Base-by-base conservation (phyloP, 2,329 filamentous ascomycete genomes). In the Aspergillus sergii region DNA sequence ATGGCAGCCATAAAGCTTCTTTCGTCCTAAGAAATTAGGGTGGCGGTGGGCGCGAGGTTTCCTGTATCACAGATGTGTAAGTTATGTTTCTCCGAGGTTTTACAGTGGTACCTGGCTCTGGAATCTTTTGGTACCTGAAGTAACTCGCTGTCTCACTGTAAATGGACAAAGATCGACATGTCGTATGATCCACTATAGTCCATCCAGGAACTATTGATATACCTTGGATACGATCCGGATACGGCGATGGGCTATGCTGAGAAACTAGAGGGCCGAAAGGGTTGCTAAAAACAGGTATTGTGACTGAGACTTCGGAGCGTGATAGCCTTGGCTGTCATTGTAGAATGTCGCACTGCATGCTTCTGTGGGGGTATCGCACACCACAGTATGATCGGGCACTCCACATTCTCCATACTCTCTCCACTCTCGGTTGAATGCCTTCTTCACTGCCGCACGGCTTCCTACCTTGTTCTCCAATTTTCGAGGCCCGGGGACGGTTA, bases 371-470 rank as follows among this genome's bases (percentile, higher is more conserved):
- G 23, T 55, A 55, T 23, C 6, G 0, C 51, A 26, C 21, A 21
- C 11, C 30, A 23, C 4, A 54, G 51, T 23, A 36, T 54, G 51
- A 36, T 36, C 51, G 36, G 30, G 21, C 51, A 21, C 12, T 55
- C 51, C 34, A 23, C n/a, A 36, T 36, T 54, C n/a, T 10, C 51
- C 51, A 54, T 54, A 34, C 6, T 19, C 51, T 54, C 51, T 55
- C 51, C 51, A 55, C 51, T 39, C 51, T 55, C 51, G 51, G 51
- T 36, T 55, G 32, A 55, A 55, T 55, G 12, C 3, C n/a, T n/a
- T 28, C 3, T 16, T 36, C 51, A 16, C 51, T 39, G 4, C 5
- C 12, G 8, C 2, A 21, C 32, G n/a, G 8, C 23, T 26, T 16
- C 12, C n/a, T 55, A 12, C 51, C 14, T 16, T 16, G 4, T 39